Conservation (phyloP, 441 rosid species). For the Erodium moschatum region DNA sequence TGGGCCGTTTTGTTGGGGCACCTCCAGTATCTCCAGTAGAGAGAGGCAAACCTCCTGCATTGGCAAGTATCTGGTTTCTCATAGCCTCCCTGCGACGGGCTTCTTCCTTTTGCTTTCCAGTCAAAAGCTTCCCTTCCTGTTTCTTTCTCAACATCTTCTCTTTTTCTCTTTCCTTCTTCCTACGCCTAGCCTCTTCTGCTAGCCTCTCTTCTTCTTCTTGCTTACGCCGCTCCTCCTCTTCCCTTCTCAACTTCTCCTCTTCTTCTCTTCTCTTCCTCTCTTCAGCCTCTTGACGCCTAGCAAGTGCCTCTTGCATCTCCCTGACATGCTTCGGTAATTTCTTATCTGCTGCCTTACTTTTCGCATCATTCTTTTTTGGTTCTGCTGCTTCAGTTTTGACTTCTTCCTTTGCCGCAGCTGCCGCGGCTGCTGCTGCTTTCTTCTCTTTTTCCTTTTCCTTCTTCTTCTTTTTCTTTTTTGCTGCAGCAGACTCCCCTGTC, state of each 20-base stretch:
- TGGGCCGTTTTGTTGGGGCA: slow-evolving; percentile 62
- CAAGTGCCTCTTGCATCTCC: slow-evolving; percentile 92
- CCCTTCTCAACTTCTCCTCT: slow-evolving; percentile 77
- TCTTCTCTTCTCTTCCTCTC: slow-evolving; percentile 79
- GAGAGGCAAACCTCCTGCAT: slow-evolving; percentile 35
- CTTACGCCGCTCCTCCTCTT: slow-evolving; percentile 76
- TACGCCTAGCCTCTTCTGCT: slow-evolving; percentile 89
- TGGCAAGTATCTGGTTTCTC: slow-evolving; percentile 71
- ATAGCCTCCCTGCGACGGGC: slow-evolving; percentile 76
- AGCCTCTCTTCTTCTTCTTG: slow-evolving; percentile 88
- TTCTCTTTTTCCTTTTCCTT: slow-evolving; percentile 77
- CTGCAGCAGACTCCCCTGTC: slow-evolving; percentile 64
- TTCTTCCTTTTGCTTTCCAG: slow-evolving; percentile 85
- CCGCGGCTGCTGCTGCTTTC: slow-evolving; percentile 39
- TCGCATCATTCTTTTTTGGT: slow-evolving; percentile 59
- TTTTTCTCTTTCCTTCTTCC: slow-evolving; percentile 81
- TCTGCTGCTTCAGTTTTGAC: slow-evolving; percentile 35
- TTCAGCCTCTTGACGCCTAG: slow-evolving; percentile 68
- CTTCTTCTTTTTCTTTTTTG: slow-evolving; percentile 87
- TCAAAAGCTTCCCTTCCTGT: slow-evolving; percentile 80
- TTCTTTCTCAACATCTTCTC: slow-evolving; percentile 76
- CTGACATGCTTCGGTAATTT: slow-evolving; percentile 86
- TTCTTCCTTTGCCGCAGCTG: slow-evolving; percentile 42
- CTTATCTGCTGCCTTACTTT: slow-evolving; percentile 74
- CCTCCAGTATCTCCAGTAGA: slow-evolving; percentile 41